Evolutionary conservation across 345 rosid species (phyloP), one percentile per base, ranked within the genome.

Genomic region (Diplotaxis tenuifolia): DNA sequence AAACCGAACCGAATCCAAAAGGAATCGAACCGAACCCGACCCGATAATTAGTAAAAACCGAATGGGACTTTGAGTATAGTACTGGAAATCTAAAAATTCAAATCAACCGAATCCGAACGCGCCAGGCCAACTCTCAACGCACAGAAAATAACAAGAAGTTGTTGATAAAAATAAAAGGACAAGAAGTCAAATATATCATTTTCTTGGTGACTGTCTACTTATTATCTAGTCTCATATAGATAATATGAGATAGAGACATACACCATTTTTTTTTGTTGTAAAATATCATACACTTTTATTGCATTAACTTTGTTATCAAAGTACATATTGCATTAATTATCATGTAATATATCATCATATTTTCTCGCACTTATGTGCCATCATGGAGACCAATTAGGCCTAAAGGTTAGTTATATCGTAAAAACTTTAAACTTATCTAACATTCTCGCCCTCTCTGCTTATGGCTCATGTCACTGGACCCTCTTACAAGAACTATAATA

Each of bases 321-420:
- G 40, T 34, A 34, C 15, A 38, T 40, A 40, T 40, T 40, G n/a
- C 47, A 58, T 40, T 25, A 14, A 22, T 42, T 18, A 31, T 57
- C 50, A 22, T 53, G 56, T 45, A 45, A 45, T 73, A 22, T 36
- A 10, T 36, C 42, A 5, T 25, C 25, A 25, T 7, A 36, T 52
- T 4, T 18, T 36, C 50, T 47, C 9, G 50, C 62, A 74, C 29
- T 34, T 67, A 59, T 59, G 73, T 38, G 52, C 65, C 50, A 16
- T 52, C 79, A 14, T 55, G 70, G 58, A 63, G 70, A 75, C 60
- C 60, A 55, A n/a, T n/a, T n/a, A 69, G 58, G 50, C 75, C 9
- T 63, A 63, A 63, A 25, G 57, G 32, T 68, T 36, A 49, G 54
- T 23, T 19, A 59, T 47, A 14, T 50, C 58, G 64, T 68, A 42